Evolutionary conservation across 108 stramenopile genomes (phyloP), one percentile per base, ranked within the genome.

Genomic region (Tribonema minus): DNA sequence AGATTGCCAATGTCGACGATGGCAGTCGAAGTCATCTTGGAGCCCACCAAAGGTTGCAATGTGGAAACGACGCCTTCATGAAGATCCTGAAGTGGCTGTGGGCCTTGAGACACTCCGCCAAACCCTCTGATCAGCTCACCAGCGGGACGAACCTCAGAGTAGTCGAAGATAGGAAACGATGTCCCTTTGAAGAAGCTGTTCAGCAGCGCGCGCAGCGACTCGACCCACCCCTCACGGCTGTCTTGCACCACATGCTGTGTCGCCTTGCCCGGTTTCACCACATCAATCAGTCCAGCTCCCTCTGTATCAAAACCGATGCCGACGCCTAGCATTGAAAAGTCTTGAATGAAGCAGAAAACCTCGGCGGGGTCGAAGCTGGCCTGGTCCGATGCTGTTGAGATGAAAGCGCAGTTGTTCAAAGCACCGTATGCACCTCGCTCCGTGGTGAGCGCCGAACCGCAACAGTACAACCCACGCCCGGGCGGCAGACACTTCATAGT

Each of bases 321-420:
- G n/a, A n/a, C n/a, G n/a, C n/a, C n/a, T n/a, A n/a, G n/a, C n/a
- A n/a, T n/a, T n/a, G n/a, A n/a, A n/a, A n/a, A n/a, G n/a, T n/a
- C n/a, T n/a, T n/a, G n/a, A n/a, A n/a, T n/a, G n/a, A n/a, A n/a
- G n/a, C n/a, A n/a, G n/a, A n/a, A n/a, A n/a, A n/a, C n/a, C n/a
- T n/a, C n/a, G n/a, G n/a, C n/a, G n/a, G n/a, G n/a, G n/a, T n/a
- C n/a, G n/a, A n/a, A n/a, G n/a, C 15, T 15, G 15, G 20, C 20
- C 46, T 54, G 15, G 20, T n/a, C n/a, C n/a, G n/a, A n/a, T n/a
- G 33, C 12, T 12, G 87, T 88, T 40, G 66, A 70, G 28, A 88
- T 86, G 40, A 88, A 88, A 0, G 86, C 87, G 82, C 87, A 88
- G 83, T 88, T 88, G 73, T 88, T 88, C 31, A 88, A 77, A 15